Percentiles rank a stretch among this genome's conserved stretches.
Conservation (phyloP, 805 yeast species). For the Candida cerambycidarum region DNA sequence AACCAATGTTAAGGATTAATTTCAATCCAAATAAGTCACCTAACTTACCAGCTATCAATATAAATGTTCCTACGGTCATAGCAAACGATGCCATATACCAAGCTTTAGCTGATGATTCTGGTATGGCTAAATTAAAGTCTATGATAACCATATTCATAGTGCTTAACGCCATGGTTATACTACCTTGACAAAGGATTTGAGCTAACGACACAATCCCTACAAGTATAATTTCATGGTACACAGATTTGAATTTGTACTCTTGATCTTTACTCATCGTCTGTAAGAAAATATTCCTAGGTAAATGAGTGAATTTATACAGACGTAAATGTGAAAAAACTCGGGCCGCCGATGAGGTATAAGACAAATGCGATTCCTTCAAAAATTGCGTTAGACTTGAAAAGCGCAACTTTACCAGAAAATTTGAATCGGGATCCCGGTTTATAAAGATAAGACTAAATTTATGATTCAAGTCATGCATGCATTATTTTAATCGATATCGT, state of each 20-base stretch:
- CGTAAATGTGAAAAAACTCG: neutral
- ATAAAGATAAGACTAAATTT: too few species aligned
- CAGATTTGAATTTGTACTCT: conserved; percentile 17
- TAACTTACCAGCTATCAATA: conserved; percentile 62
- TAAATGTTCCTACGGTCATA: conserved; percentile 70
- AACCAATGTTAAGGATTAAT: conserved; percentile 52
- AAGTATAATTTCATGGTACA: conserved; percentile 25
- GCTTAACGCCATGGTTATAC: conserved; percentile 37
- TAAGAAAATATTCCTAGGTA: too few species aligned
- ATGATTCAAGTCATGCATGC: neutral
- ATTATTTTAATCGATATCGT: too few species aligned
- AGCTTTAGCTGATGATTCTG: conserved; percentile 28
- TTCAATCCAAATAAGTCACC: conserved; percentile 75
- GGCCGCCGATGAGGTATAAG: neutral
- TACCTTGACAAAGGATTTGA: conserved; percentile 38
- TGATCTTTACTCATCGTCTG: too few species aligned
- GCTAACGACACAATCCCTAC: conserved; percentile 28
- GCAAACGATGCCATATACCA: conserved; percentile 78
- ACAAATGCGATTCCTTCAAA: neutral
- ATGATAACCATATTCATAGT: conserved; percentile 36
- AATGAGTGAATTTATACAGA: neutral
- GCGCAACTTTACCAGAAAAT: neutral
- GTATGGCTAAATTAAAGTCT: conserved; percentile 20
- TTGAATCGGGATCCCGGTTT: neutral
- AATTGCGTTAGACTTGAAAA: neutral